phyloP scores from a whole-genome alignment of 2,329 filamentous ascomycete genomes.

The Aspergillus latus region DNA sequence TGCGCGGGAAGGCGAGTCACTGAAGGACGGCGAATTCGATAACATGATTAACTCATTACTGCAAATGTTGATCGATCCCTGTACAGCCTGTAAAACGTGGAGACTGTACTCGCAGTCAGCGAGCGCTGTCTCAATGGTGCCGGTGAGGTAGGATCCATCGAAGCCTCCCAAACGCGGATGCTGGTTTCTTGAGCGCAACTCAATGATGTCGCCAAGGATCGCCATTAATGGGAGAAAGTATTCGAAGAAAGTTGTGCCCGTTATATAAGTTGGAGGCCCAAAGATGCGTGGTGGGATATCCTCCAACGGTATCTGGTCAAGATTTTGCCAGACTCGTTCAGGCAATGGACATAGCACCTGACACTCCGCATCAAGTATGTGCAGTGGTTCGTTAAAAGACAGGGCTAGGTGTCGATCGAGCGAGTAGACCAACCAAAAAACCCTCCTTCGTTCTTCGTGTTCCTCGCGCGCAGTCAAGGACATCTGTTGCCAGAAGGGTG shows the following conservation, averaged over 20 bases:
- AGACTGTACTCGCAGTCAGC: constrained; percentile 35
- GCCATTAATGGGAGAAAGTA: constrained; percentile 53
- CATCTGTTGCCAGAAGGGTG: not conserved
- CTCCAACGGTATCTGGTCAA: constrained; percentile 33
- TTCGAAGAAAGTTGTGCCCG: constrained; percentile 50
- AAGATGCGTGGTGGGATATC: constrained; percentile 36
- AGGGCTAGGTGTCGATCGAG: constrained; percentile 51
- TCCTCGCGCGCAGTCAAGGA: not conserved
- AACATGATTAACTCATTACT: not conserved
- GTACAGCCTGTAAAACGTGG: not conserved
- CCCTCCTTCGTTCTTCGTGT: constrained; percentile 47
- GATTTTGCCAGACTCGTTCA: constrained; percentile 43
- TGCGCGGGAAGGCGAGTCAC: not conserved
- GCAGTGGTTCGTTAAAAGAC: constrained; percentile 48
- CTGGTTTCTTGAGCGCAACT: constrained; percentile 46
- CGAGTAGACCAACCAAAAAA: constrained; percentile 52
- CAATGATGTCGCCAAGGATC: constrained; percentile 52
- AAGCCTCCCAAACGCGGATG: constrained; percentile 46
- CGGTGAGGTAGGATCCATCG: constrained; percentile 37
- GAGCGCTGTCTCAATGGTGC: constrained; percentile 40
- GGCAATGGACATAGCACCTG: constrained; percentile 38
- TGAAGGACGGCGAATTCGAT: not conserved
- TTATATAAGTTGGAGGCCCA: constrained; percentile 39
- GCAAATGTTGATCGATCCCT: not conserved
- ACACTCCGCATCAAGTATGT: constrained; percentile 50